Percentiles rank a stretch among this genome's conserved stretches.
Conservation (phyloP, 108 stramenopile species). For the Pseudonitzschia pungens region DNA sequence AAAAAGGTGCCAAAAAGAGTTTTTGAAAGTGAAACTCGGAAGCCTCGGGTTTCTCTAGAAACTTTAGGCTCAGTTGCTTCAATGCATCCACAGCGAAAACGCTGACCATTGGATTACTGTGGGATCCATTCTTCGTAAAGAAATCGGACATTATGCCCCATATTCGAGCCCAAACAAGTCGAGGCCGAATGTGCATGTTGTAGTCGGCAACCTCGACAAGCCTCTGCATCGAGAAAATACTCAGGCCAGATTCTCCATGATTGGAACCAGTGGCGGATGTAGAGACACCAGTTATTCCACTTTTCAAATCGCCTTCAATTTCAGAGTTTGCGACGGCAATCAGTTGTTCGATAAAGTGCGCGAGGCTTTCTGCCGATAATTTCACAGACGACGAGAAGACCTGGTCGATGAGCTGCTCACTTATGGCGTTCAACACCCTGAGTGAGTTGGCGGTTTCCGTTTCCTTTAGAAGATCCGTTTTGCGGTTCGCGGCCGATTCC, state of each 20-base stretch:
- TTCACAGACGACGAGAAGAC: slow-evolving; percentile 87
- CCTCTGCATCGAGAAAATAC: slow-evolving; percentile 94
- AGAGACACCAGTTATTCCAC: slow-evolving; percentile 53
- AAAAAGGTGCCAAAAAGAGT: slow-evolving; percentile 92
- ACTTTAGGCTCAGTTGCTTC: slow-evolving; percentile 97
- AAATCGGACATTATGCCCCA: slow-evolving; percentile 93
- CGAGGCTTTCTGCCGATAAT: slow-evolving; percentile 80
- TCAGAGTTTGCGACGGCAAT: slow-evolving; percentile 85
- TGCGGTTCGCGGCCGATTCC: background rate
- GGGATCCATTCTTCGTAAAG: slow-evolving; percentile 92
- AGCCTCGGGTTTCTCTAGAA: slow-evolving; percentile 96
- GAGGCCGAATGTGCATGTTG: slow-evolving; percentile 94
- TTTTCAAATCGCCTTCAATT: slow-evolving; percentile 76
- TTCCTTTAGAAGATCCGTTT: slow-evolving; percentile 49
- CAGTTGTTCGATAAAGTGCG: slow-evolving; percentile 87
- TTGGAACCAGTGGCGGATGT: slow-evolving; percentile 33
- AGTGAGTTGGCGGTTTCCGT: slow-evolving; percentile 79
- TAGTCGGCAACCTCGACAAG: slow-evolving; percentile 99
- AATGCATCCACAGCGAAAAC: slow-evolving; percentile 98
- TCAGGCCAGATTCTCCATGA: slow-evolving; percentile 70
- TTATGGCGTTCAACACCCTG: slow-evolving; percentile 76
- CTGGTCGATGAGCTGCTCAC: slow-evolving; percentile 87
- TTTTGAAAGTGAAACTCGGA: slow-evolving; percentile 97
- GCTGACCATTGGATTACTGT: slow-evolving; percentile 89
- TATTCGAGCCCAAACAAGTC: slow-evolving; percentile 94